Evolutionary conservation across 1,284 basidiomycete species (phyloP).

Genomic region (Ceratobasidium sp.): DNA sequence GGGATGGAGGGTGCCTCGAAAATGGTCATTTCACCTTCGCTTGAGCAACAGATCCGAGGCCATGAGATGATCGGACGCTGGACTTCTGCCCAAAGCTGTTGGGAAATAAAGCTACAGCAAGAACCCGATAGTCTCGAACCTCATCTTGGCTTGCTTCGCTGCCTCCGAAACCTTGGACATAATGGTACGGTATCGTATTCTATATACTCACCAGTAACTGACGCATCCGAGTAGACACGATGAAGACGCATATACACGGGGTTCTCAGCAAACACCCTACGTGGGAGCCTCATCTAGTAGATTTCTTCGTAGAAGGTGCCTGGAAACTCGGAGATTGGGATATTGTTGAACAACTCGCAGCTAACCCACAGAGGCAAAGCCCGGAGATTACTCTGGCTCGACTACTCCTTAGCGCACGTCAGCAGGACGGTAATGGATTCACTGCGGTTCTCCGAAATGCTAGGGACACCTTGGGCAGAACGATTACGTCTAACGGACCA

Average conservation of each 20-base stretch:
- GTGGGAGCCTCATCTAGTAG: conserved; percentile 84
- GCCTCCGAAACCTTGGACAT: conserved; percentile 95
- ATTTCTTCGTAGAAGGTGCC: conserved; percentile 93
- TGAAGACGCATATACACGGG: conserved; percentile 95
- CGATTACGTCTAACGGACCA: conserved; percentile 84
- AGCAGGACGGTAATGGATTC: conserved; percentile 65
- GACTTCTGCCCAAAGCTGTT: conserved; percentile 99
- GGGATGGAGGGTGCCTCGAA: conserved; percentile 99
- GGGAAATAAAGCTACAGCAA: conserved; percentile 97
- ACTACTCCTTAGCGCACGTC: conserved; percentile 84
- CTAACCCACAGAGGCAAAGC: conserved; percentile 64
- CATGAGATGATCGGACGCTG: conserved; percentile 98
- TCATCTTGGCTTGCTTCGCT: conserved; percentile 92
- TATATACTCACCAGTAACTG: background rate
- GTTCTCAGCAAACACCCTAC: conserved; percentile 88
- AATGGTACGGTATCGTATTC: conserved; percentile 74
- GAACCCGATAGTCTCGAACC: conserved; percentile 89
- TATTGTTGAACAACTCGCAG: conserved; percentile 75
- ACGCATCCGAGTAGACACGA: conserved; percentile 74
- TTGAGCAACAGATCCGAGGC: conserved; percentile 98
- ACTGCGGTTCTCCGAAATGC: conserved; percentile 72
- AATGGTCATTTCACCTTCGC: conserved; percentile 87
- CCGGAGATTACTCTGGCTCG: conserved; percentile 84
- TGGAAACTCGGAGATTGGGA: conserved; percentile 97
- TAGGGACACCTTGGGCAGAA: conserved; percentile 81